Conservation (phyloP, 2,329 filamentous ascomycete genomes). For the Nannizziopsis arthrosporioides region DNA sequence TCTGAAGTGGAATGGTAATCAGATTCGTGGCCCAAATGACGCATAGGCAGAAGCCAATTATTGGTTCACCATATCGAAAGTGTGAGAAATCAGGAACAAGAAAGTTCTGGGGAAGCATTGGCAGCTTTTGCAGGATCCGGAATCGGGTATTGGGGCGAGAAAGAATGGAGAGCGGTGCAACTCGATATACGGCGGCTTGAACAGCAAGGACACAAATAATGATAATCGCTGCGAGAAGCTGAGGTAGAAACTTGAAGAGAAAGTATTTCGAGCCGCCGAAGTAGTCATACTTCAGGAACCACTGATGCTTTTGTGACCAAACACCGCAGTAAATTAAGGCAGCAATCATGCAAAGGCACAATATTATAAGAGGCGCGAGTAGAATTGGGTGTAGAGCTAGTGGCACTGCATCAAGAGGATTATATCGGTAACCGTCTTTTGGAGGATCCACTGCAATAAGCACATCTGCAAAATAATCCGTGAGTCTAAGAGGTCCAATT, state of each 20-base stretch:
- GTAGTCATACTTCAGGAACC: conserved; percentile 55
- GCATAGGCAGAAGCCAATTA: conserved; percentile 54
- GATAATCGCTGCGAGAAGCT: conserved; percentile 58
- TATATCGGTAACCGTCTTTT: conserved; percentile 34
- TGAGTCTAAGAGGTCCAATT: neutral
- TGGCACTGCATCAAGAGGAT: conserved; percentile 57
- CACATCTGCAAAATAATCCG: conserved; percentile 26
- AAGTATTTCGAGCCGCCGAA: conserved; percentile 70
- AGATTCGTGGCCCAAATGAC: conserved; percentile 62
- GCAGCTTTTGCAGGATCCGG: conserved; percentile 53
- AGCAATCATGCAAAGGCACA: conserved; percentile 59
- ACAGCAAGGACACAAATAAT: conserved; percentile 68
- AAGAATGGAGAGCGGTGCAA: conserved; percentile 68
- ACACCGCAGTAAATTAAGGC: conserved; percentile 62
- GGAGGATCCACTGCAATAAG: conserved; percentile 40
- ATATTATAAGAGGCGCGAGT: conserved; percentile 47
- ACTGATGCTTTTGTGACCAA: conserved; percentile 51
- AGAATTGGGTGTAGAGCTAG: conserved; percentile 56
- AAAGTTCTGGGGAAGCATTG: conserved; percentile 50
- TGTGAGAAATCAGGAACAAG: conserved; percentile 56
- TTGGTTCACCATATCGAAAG: conserved; percentile 56
- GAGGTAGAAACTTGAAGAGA: conserved; percentile 73
- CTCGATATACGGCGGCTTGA: conserved; percentile 60
- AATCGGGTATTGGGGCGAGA: conserved; percentile 45
- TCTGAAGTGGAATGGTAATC: conserved; percentile 71